Base-by-base conservation (phyloP, 345 rosid genomes). In the Tarenaya hassleriana region DNA sequence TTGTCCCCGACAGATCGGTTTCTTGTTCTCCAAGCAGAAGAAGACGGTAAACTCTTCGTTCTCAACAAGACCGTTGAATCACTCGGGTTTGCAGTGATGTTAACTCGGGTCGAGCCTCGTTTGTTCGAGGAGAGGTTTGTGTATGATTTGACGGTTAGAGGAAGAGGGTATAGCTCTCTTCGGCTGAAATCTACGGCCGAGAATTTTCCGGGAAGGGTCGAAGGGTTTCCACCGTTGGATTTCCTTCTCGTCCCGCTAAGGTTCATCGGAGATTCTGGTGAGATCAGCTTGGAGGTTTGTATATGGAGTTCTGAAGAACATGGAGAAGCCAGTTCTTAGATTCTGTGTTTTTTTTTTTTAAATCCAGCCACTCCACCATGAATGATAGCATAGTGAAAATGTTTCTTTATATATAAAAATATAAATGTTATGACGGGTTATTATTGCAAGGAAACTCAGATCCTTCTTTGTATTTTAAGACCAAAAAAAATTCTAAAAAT, bases 11-110 rank as follows among this genome's bases (percentile, higher is more conserved):
- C 60, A 1, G 71, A 67, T n/a, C 62, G 49, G 17, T 64, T 61
- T 24, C 68, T 76, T 11, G 61, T 76, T 42, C 75, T 73, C 27
- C 81, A 76, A 62, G 76, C 75, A 15, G 76, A 60, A 63, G 73
- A 67, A 47, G 78, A 76, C 8, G 81, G 73, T 24, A 40, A 61
- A 31, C 73, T 73, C 41, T 76, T 76, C 21, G 48, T 76, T 34
- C 73, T 73, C 29, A 70, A 55, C 69, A 70, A 58, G 45, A 33
- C 63, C 3, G 10, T 34, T 1, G 70, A 47, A 50, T 19, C 34
- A 6, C 48, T 73, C 0, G 81, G 81, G 13, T 58, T 58, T 45
- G 49, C 58, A 10, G 53, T 62, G 16, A 63, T 43, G 57, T 16
- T 73, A 50, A 73, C 73, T 12, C 60, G 72, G 11, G 9, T 73